Evolutionary conservation across 2,329 filamentous ascomycete genomes (phyloP), one percentile per base, ranked within the genome.

Genomic region (Diaporthe sp.): DNA sequence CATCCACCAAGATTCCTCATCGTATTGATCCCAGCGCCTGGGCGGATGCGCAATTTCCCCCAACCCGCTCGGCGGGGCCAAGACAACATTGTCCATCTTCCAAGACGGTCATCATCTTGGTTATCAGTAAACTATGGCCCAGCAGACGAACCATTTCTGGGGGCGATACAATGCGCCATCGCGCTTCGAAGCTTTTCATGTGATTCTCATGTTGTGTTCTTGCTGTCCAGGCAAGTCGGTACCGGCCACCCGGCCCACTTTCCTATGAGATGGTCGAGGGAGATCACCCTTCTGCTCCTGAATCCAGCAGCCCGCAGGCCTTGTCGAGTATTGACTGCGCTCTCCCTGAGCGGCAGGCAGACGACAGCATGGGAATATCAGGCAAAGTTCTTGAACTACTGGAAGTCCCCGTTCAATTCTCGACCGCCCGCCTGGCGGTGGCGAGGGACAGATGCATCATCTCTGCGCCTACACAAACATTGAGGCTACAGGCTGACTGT

Each of bases 11-110:
- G 64, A 68, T 68, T 38, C 64, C 64, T 40, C 47, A 40, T 68
- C 64, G 64, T 68, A 68, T 68, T 68, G 33, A 68, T 68, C 47
- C 47, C 47, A 54, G 64, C 33, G 28, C 64, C 64, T 40, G 47
- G 45, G 64, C 64, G 47, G 64, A 5, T 68, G 64, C 33, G 64
- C n/a, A 68, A 68, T 68, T 68, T 68, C 64, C 64, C 64, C 45
- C 64, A 68, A 45, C 3, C 64, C 47, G 64, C 47, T 47, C 13
- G 47, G 64, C 64, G 64, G 64, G 47, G 30, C 64, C 64, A 68
- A 54, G 64, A 61, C 28, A 54, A 22, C 45, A 68, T 52, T 54
- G 45, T 35, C 12, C 33, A 25, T 30, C 50, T 68, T 68, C 33
- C 64, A 22, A 40, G 47, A 38, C 2, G 22, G 33, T 38, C 47